Base-by-base conservation (phyloP, 768 basidiomycete genomes). In the Mrakia gelida region DNA sequence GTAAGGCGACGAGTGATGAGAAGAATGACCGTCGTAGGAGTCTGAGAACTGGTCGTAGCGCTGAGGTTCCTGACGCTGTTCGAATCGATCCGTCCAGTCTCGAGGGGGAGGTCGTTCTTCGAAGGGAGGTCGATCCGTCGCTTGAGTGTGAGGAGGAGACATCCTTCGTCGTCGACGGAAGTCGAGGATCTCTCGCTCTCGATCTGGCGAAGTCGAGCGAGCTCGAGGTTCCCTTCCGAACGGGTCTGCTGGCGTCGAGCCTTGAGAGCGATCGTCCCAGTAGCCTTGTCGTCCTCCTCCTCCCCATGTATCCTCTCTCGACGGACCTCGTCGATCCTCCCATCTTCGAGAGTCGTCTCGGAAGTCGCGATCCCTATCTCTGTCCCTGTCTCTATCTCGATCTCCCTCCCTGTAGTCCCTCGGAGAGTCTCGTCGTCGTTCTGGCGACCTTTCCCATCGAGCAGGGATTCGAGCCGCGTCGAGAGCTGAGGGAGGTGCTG, bases 121-220 rank as follows among this genome's bases (percentile, higher is more conserved):
- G 34, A 49, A n/a, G 15, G 70, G 43, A 26, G 70, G 49, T 52
- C 70, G 45, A 26, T 71, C 49, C 43, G 30, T 49, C 43, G 49
- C 13, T n/a, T 26, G 70, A 54, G 70, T 23, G 13, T 49, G 72
- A 73, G 54, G 52, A 21, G 72, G 72, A 10, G 72, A 54, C 30
- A 54, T 32, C 28, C 18, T 49, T 52, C 28, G 9, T 52, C 45
- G 6, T 28, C 49, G 72, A 23, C 52, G 26, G 9, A 32, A 34
- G 18, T 41, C 32, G 2, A 41, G 26, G 18, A 41, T 5, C 41
- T 26, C 68, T 10, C 28, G 45, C 18, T 28, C 72, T 26, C 18
- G n/a, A 16, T 59, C 72, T 32, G 72, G 72, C 28, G 72, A 73
- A 6, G 26, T 49, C 18, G 72, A 73, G 2, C 72, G 72, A 34